Evolutionary conservation across 208 protist species (phyloP), one percentile per base, ranked within the genome.

Genomic region (Sergeia podlipaevii): DNA sequence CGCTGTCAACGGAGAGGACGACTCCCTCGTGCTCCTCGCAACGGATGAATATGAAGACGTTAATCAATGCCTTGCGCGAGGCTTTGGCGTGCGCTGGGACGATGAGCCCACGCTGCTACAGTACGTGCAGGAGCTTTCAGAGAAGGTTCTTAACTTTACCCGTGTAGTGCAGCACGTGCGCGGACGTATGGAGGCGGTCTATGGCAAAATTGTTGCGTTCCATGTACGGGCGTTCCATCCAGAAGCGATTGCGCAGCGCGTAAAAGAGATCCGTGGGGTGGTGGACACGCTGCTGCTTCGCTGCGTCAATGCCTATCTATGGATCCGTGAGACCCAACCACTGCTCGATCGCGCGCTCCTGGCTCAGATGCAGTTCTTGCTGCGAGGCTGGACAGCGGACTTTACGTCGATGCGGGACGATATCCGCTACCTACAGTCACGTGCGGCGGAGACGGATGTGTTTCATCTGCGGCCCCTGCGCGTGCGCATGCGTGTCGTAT

Each of bases 401-500:
- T 96, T 90, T 60, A n/a, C 74, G 6, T 80, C 80, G 7, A 91
- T 96, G 80, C 72, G 71, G 32, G 55, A 65, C 47, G 76, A 96
- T 52, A 37, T 66, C 6, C 70, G 79, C 20, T 93, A 81, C 59
- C 48, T 93, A 17, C 66, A 82, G 28, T 50, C 49, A 10, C 23
- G 15, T 8, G 42, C 21, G n/a, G 52, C 60, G 3, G 66, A 80
- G 60, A 96, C 85, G 37, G 80, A 86, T 11, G 75, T 88, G 36
- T 96, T 89, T 66, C 65, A 59, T 6, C 74, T 96, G 23, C 62
- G 60, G n/a, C 89, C 89, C 26, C 52, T 96, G 57, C 89, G 83
- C 5, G 75, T 96, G 27, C 77, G 74, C 26, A 88, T 95, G 79
- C 65, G 74, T 2, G 80, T 95, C 18, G 59, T 88, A 49, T 88